These are phyloP conservation scores for Colletotrichum cuscutae DNA, from an alignment of 2,329 filamentous ascomycete species.

Conservation along the genomic window DNA sequence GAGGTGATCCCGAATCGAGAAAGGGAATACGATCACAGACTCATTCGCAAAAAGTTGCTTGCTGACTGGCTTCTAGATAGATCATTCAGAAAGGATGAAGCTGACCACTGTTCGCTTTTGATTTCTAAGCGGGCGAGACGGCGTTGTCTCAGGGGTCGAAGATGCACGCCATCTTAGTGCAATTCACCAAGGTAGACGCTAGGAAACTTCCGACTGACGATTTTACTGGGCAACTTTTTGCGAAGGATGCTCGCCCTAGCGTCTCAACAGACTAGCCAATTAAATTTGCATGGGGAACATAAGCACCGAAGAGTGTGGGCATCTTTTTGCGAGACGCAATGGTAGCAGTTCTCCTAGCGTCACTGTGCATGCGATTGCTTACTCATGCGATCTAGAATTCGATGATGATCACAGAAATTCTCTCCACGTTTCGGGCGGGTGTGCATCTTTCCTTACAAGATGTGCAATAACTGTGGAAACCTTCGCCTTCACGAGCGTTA, in stretches of 20 bases:
- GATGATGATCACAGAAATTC: not conserved
- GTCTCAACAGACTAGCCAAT: not conserved
- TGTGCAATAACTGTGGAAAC: not conserved
- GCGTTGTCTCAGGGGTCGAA: not conserved
- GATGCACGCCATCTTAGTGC: not conserved
- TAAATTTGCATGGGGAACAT: not conserved
- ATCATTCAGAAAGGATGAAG: not conserved
- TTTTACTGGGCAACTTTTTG: conserved; percentile 2
- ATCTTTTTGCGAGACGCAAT: not conserved
- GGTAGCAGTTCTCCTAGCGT: not conserved
- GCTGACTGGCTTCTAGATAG: not conserved
- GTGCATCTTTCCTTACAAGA: not conserved
- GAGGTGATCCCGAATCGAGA: not conserved
- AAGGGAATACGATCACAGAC: not conserved
- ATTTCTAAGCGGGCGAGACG: not conserved
- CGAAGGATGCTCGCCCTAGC: not conserved
- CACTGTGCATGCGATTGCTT: not conserved
- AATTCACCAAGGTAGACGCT: not conserved
- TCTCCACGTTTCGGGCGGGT: too few species aligned
- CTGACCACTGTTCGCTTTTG: not conserved
- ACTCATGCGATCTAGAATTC: not conserved
- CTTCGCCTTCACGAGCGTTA: not conserved
- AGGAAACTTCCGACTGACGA: not conserved
- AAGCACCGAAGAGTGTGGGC: not conserved
- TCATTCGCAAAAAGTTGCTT: conserved; percentile 4